A percentile compares a stretch with the other conserved stretches of the same genome.
phyloP scores from a whole-genome alignment of 305 asterid genomes.

The Rubia tinctorum region DNA sequence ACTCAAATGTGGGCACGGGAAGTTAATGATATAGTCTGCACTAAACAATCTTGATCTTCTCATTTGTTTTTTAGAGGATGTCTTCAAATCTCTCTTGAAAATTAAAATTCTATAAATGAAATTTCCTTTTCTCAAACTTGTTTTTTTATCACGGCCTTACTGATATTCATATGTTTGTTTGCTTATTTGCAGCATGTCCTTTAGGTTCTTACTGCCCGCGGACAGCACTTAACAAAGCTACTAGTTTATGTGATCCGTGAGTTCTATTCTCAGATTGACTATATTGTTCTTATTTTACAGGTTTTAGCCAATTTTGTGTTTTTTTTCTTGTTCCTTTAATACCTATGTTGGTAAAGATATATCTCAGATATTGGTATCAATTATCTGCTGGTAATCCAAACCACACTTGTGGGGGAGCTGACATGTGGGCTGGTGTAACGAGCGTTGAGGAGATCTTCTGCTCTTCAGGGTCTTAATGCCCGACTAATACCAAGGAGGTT shows the following conservation, averaged over 20 bases:
- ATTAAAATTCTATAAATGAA: not conserved
- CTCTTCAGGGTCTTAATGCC: slow-evolving; percentile 89
- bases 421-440: slow-evolving; percentile 75
- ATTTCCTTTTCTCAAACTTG: not conserved
- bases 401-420: slow-evolving; percentile 95
- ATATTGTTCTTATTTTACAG: slow-evolving; percentile 8
- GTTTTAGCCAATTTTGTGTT: slow-evolving; percentile 11
- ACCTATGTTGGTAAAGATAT: slow-evolving; percentile 31
- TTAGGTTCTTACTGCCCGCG: slow-evolving; percentile 87
- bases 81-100: slow-evolving; percentile 4
- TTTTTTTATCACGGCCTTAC: not conserved
- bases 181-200: slow-evolving; percentile 76
- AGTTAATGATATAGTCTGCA: too few species aligned
- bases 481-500: slow-evolving; percentile 62
- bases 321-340: slow-evolving; percentile 33
- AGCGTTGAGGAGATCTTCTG: slow-evolving; percentile 78
- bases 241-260: slow-evolving; percentile 94
- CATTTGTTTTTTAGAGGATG: not conserved
- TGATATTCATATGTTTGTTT: slow-evolving; percentile 25
- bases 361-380: slow-evolving; percentile 78
- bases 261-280: slow-evolving; percentile 36
- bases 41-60: not conserved
- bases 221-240: slow-evolving; percentile 51
- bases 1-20: too few species aligned
- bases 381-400: slow-evolving; percentile 77